Percentiles rank a stretch among this genome's conserved stretches.
These are phyloP conservation scores for Chaetomium olivaceum DNA, from an alignment of 2,329 filamentous ascomycete species.

Conservation along the genomic window DNA sequence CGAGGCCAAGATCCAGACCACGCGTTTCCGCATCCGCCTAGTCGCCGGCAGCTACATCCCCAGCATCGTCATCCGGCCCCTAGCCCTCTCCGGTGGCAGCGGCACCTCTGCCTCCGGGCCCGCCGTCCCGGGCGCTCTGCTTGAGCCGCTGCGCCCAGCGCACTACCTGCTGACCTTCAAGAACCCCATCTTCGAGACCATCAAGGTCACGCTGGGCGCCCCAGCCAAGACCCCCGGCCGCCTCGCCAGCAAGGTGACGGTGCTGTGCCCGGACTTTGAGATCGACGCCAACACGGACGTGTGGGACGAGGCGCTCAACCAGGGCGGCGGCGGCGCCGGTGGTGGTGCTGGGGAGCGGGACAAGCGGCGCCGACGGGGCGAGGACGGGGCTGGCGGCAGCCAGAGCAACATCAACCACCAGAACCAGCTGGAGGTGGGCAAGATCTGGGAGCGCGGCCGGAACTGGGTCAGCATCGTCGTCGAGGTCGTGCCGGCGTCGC, in stretches of 20 bases:
- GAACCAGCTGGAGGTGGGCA: conserved; percentile 78
- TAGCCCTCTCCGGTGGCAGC: conserved; percentile 41
- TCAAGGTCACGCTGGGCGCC: conserved; percentile 85
- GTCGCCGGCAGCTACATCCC: conserved; percentile 89
- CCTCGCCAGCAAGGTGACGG: conserved; percentile 78
- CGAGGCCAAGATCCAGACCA: conserved; percentile 84
- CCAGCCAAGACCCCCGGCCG: conserved; percentile 76
- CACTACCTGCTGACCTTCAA: conserved; percentile 89
- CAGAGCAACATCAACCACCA: conserved; percentile 41
- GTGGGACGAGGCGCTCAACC: conserved; percentile 84
- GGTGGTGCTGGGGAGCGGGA: conserved; percentile 3
- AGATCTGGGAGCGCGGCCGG: conserved; percentile 90
- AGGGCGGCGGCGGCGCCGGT: conserved; percentile 37
- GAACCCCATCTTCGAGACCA: conserved; percentile 90
- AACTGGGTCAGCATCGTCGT: conserved; percentile 96
- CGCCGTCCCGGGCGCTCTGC: conserved; percentile 32
- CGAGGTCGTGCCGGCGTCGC: conserved; percentile 73
- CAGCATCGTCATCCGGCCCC: conserved; percentile 69
- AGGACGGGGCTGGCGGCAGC: conserved; percentile 41
- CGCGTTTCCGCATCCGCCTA: conserved; percentile 88
- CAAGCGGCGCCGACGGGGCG: conserved; percentile 40
- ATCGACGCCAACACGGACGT: conserved; percentile 87
- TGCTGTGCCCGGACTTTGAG: conserved; percentile 91
- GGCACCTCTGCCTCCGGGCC: conserved; percentile 29
- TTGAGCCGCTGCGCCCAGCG: conserved; percentile 59